Evolutionary conservation across 1,284 basidiomycete species (phyloP), one percentile per base, ranked within the genome.

Genomic region (Coriolopsis trogii): DNA sequence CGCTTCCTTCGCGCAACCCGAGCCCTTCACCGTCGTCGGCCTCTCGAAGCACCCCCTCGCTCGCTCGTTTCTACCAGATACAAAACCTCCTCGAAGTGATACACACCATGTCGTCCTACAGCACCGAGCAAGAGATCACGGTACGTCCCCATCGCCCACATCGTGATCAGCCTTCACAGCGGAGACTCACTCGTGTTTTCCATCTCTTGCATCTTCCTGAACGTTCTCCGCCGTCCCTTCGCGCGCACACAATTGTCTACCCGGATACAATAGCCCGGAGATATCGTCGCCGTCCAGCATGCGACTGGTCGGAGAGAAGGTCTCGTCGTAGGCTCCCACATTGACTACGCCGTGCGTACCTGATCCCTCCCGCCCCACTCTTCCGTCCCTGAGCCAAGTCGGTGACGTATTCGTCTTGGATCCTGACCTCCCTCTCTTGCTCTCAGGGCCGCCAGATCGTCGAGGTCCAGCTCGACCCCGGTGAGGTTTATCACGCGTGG

Each of bases 201-300:
- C 33, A 34, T 34, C 33, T 34, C 33, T 6, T 13, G n/a, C 33
- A 34, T 31, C 7, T 2, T 31, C 5, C 30, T 6, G 6, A 34
- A 16, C 20, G 24, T 26, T 25, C 12, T 23, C 20, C 29, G 36
- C 31, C 44, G 21, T 15, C 21, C 12, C 24, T 44, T 33, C 18
- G 21, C 4, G 20, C 12, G 6, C 3, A 16, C 30, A 9, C 16
- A 13, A 16, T n/a, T 21, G 54, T 10, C 62, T 7, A 16, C 4
- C 13, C n/a, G 20, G 26, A 18, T 13, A 29, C 26, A 10, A 34
- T 16, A 88, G 85, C 80, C 86, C 48, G 90, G 89, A 60, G 89
- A 91, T 69, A 79, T 91, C 64, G 89, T 91, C 67, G 75, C 85
- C 45, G 84, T 91, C 64, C 78, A 83, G 63, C 79, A 89, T 63